Conservation (phyloP, 495 filamentous ascomycete species). For the Staphylotrichum tortipilum region DNA sequence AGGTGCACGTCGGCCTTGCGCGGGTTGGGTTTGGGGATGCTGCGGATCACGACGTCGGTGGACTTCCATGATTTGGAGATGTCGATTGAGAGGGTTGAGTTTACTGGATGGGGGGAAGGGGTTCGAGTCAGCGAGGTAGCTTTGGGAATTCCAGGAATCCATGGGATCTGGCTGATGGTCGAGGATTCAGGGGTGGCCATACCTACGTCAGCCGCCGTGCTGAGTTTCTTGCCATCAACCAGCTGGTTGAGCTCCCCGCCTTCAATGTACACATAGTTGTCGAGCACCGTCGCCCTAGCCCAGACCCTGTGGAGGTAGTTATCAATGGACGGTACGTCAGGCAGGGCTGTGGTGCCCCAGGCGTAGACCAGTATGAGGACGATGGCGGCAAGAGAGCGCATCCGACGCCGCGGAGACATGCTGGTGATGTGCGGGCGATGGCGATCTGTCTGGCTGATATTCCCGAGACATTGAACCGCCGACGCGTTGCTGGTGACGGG, state of each 20-base stretch:
- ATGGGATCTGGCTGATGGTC: background rate
- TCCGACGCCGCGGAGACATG: no score
- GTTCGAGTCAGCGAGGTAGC: no score
- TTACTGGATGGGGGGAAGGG: no score
- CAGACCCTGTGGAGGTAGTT: background rate
- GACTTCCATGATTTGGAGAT: constrained; percentile 30
- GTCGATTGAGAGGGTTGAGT: constrained; percentile 31
- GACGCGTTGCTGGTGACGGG: no score
- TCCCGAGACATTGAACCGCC: no score
- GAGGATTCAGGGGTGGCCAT: background rate
- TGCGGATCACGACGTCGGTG: constrained; percentile 19
- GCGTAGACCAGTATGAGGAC: background rate
- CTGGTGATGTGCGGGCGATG: no score
- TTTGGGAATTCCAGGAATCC: no score
- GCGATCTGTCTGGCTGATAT: no score
- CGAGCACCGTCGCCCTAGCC: constrained; percentile 4
- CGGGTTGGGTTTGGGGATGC: constrained; percentile 20
- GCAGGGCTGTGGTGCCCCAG: background rate
- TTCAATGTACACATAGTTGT: constrained; percentile 15
- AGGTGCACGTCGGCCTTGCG: constrained; percentile 16
- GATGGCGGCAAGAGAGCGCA: background rate
- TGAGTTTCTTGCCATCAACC: background rate
- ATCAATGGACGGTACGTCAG: background rate
- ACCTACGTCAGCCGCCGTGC: background rate
- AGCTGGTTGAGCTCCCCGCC: constrained; percentile 11